Percentiles rank a stretch among this genome's conserved stretches.
Evolutionary conservation across 805 yeast genomes (phyloP).

Genomic region (Wickerhamiella lipophila): DNA sequence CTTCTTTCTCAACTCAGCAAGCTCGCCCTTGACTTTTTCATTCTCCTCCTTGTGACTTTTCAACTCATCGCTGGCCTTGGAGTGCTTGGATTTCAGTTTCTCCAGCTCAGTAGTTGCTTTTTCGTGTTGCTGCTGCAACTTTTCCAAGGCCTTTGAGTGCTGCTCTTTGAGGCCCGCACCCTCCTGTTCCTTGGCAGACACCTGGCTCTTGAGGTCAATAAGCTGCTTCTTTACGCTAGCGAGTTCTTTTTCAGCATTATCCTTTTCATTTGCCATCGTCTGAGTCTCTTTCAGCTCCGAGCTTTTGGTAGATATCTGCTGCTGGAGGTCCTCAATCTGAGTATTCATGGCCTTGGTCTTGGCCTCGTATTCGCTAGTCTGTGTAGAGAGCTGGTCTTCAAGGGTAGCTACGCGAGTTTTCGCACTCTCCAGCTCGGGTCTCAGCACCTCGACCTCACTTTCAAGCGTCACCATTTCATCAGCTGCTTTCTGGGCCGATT

Average conservation of each 20-base stretch:
- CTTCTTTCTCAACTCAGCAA: not conserved
- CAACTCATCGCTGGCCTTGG: not conserved
- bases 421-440: not conserved
- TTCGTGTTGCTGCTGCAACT: not conserved
- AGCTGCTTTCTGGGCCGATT: not conserved
- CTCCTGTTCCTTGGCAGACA: slow-evolving; percentile 3
- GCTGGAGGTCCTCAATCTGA: not conserved
- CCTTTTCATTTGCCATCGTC: too few species aligned
- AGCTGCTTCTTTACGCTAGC: not conserved
- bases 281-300: too few species aligned
- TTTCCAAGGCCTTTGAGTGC: not conserved
- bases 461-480: not conserved
- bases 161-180: not conserved
- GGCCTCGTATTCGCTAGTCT: not conserved
- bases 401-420: not conserved
- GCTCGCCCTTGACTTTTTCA: not conserved
- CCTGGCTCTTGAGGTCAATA: not conserved
- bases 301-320: not conserved
- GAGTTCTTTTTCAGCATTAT: slow-evolving; percentile 3
- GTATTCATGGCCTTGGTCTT: not conserved
- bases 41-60: not conserved
- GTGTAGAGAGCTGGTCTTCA: not conserved
- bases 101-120: not conserved
- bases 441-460: not conserved
- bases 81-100: not conserved